Conservation (phyloP, 805 yeast species). For the Hanseniaspora vineae region DNA sequence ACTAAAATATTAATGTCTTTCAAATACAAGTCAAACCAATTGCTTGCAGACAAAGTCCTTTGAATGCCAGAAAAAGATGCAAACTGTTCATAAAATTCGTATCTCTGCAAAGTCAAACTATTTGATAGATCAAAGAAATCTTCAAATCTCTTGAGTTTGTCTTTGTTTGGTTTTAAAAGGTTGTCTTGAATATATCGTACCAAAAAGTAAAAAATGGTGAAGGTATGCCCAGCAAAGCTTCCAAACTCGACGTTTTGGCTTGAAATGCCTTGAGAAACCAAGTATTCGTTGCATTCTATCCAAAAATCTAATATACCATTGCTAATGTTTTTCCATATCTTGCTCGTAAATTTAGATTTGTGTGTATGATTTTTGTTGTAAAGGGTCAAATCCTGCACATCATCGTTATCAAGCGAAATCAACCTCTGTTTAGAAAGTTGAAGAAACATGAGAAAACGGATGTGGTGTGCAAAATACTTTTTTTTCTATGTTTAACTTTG, state of each 20-base stretch:
- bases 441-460: too few species aligned
- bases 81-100: slow-evolving; percentile 8
- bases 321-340: too few species aligned
- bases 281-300: background rate
- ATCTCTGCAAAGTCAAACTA: slow-evolving; percentile 13
- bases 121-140: slow-evolving; percentile 20
- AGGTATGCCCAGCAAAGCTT: slow-evolving; percentile 14
- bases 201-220: slow-evolving; percentile 11
- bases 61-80: too few species aligned
- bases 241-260: slow-evolving; percentile 14
- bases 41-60: background rate
- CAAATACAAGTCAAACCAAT: slow-evolving; percentile 9
- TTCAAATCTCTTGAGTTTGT: slow-evolving; percentile 8
- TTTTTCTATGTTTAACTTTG: too few species aligned
- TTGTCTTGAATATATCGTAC: slow-evolving; percentile 20
- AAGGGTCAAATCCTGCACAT: too few species aligned
- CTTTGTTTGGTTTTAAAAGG: slow-evolving; percentile 16
- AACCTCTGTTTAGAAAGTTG: too few species aligned
- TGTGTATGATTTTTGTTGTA: too few species aligned
- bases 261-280: slow-evolving; percentile 19
- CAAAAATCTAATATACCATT: background rate
- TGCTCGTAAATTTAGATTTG: too few species aligned
- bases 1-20: slow-evolving; percentile 9
- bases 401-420: too few species aligned
- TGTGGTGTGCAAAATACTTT: too few species aligned